Base-by-base conservation (phyloP, 1,284 basidiomycete genomes). In the Tremellales sp. region DNA sequence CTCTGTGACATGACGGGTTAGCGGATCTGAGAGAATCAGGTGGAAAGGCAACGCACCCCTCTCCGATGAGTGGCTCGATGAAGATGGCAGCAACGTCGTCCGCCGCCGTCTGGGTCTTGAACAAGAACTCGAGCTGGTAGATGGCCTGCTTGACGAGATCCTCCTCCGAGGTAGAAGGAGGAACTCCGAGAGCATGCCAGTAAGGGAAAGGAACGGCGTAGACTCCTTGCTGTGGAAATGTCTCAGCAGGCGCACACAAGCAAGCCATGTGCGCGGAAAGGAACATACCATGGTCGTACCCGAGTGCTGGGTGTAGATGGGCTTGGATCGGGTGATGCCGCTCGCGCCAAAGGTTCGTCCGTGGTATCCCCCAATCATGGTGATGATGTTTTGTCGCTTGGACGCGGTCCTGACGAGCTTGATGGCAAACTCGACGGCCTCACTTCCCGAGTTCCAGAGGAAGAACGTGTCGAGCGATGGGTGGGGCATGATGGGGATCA, bases 51-150 rank as follows among this genome's bases (percentile, higher is more conserved):
- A 56, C 60, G 46, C 44, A 60, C 58, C 77, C 91, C 73, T 97
- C 91, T 29, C 91, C 92, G 25, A 97, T 78, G 9, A 97, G 85
- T 43, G 93, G 87, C 75, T 97, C 93, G 45, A 97, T 74, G 55
- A 97, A 74, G 66, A 97, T 86, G 19, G 90, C 91, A 4, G 93
- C 91, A 0, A 91, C 94, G 67, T 95, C 92, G 10, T 74, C 72
- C 0, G 92, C 87, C 1, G 85, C 78, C 7, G 83, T 85, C 72
- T 94, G 89, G 70, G 95, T 91, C 43, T 81, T 76, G 39, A 97
- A 77, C 9, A 94, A 70, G 12, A 97, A 78, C 45, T 89, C 82
- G 22, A 97, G 79, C 68, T 94, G 88, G 72, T 86, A 84, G 28
- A 91, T 77, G 24, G 85, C 84, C 43, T 82, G 73, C 18, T 79